Conservation (phyloP, 78 protist genomes). For the Tieghemostelium lacteum region DNA sequence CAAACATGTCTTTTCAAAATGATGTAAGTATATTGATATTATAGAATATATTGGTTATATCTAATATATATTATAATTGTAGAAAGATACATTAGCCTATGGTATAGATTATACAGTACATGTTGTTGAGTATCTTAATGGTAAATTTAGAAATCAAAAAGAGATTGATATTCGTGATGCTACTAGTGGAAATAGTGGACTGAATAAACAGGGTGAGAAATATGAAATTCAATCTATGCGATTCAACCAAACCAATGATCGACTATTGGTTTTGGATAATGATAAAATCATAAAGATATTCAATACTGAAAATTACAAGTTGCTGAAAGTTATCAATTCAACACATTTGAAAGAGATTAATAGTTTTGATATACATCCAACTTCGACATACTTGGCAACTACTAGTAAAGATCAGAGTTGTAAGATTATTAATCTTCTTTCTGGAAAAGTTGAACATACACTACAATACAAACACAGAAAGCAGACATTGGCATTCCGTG, state of each 20-base stretch:
- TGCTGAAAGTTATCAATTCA: neutral
- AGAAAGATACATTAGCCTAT: conserved; percentile 21
- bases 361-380: conserved; percentile 17
- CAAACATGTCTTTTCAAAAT: conserved; percentile 12
- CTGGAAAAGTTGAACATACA: conserved; percentile 36
- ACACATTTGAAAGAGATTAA: conserved; percentile 28
- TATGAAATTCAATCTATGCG: neutral
- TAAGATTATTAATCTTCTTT: conserved; percentile 28
- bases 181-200: too few relatives aligned
- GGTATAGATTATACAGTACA: neutral
- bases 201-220: too few relatives aligned
- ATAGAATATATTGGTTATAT: neutral
- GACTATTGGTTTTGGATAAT: conserved; percentile 19
- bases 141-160: neutral
- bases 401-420: conserved; percentile 38
- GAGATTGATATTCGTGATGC: neutral
- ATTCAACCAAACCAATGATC: conserved; percentile 15
- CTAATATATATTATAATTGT: neutral
- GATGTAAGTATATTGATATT: neutral
- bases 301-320: neutral
- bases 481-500: conserved; percentile 26
- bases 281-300: conserved; percentile 12
- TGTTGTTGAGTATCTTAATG: neutral
- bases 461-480: conserved; percentile 2
- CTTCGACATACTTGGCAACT: conserved; percentile 17